Evolutionary conservation across 2,329 filamentous ascomycete genomes (phyloP), one percentile per base, ranked within the genome.

Genomic region (Epichloe amarillans): DNA sequence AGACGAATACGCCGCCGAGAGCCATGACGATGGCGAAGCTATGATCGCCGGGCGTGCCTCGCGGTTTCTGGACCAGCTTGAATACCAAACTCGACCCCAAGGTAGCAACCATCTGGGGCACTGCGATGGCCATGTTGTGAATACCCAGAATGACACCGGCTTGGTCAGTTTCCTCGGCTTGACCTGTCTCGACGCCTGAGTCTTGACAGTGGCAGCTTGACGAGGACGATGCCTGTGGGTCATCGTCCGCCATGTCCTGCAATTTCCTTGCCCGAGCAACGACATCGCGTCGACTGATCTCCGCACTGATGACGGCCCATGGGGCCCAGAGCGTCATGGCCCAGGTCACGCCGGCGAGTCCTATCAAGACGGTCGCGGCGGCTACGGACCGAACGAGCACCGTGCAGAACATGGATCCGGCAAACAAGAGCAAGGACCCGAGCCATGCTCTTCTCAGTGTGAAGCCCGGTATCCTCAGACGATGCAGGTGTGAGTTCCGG

Each of bases 291-390:
- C 83, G 86, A 54, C 85, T 86, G 55, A 97, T 90, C 66, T 97
- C 91, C 5, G 88, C 88, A 44, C 88, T 89, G 63, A 97, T 96
- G 59, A 97, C 86, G 39, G 91, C 90, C 71, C 91, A 97, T 0
- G 91, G 91, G 0, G 90, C 91, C 91, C 91, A 97, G 26, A 94
- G 79, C 2, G 89, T 89, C 60, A 96, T 72, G 21, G 90, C 89
- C 91, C 91, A 97, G 1, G 88, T 89, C 52, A 97, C 82, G 36
- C 91, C 91, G 46, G 95, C 82, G 23, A 93, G 70, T 1, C 83
- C 87, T 51, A 95, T 84, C 36, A 95, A 76, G 1, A 80, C 74
- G 0, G 86, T 95, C 1, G 87, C 91, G 10, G 76, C 79, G 51
- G 78, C 72, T 7, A 88, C 82, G 2, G 79, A 81, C 40, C 73